These are phyloP conservation scores for Polyporus arcularius DNA, from an alignment of 768 basidiomycete genomes.

Conservation along the genomic window DNA sequence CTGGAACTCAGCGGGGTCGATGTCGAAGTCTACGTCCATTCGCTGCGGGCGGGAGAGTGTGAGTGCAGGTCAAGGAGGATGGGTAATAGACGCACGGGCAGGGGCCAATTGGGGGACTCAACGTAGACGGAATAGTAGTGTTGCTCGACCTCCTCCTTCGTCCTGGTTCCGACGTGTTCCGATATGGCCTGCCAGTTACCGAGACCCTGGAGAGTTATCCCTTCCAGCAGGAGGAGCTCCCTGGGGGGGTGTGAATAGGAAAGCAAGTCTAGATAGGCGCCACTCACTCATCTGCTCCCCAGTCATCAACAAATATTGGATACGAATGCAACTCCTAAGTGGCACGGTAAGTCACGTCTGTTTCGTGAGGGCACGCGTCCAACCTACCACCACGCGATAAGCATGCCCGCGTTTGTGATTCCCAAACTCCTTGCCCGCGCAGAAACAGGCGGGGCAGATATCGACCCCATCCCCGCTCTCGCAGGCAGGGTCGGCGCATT, in stretches of 20 bases:
- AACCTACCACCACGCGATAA: slow-evolving; percentile 85
- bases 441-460: slow-evolving; percentile 91
- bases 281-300: slow-evolving; percentile 96
- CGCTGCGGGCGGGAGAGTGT: slow-evolving; percentile 20
- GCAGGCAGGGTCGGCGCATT: slow-evolving; percentile 85
- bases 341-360: slow-evolving; percentile 8
- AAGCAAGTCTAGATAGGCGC: not conserved
- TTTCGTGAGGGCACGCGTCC: slow-evolving; percentile 18
- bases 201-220: slow-evolving; percentile 81
- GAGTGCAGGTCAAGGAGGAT: slow-evolving; percentile 11
- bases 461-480: slow-evolving; percentile 83
- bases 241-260: slow-evolving; percentile 40
- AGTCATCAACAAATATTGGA: slow-evolving; percentile 92
- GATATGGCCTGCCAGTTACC: slow-evolving; percentile 98
- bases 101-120: slow-evolving; percentile 74
- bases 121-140: slow-evolving; percentile 88
- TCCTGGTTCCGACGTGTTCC: slow-evolving; percentile 90
- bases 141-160: slow-evolving; percentile 89
- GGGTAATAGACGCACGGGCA: slow-evolving; percentile 59
- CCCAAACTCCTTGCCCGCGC: slow-evolving; percentile 85
- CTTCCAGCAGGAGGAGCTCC: slow-evolving; percentile 88
- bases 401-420: slow-evolving; percentile 84
- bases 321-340: slow-evolving; percentile 90
- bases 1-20: slow-evolving; percentile 84
- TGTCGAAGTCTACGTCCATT: slow-evolving; percentile 63